Percentiles rank a stretch among this genome's conserved stretches.
Evolutionary conservation across 345 rosid genomes (phyloP).

Genomic region (Eucalyptus urophylla): DNA sequence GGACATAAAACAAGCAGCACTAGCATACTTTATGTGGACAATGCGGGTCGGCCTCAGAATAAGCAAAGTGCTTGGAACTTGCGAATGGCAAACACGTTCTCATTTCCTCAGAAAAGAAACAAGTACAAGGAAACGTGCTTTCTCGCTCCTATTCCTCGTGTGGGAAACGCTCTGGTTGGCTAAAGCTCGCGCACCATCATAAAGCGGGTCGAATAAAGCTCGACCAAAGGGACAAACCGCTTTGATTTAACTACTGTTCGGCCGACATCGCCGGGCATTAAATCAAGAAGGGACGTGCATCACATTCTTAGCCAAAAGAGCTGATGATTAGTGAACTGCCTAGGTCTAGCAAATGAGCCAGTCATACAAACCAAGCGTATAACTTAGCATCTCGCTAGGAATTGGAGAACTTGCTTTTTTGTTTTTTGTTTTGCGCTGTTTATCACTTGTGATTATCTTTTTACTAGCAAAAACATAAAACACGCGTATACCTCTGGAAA

Average conservation of each 20-base stretch:
- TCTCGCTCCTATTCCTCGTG: background rate
- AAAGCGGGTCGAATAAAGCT: background rate
- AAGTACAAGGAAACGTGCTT: background rate
- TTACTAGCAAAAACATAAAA: background rate
- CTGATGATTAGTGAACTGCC: background rate
- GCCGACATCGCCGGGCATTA: background rate
- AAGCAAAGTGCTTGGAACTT: background rate
- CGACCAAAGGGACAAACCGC: background rate
- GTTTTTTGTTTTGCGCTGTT: background rate
- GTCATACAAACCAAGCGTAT: background rate
- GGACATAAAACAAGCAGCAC: background rate
- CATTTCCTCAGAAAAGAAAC: background rate
- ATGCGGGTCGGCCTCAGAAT: background rate
- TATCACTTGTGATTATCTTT: background rate
- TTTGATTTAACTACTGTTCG: background rate
- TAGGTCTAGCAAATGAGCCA: background rate
- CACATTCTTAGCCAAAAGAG: background rate
- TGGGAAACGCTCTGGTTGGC: background rate
- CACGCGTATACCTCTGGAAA: background rate
- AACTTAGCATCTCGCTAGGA: background rate
- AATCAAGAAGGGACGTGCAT: background rate
- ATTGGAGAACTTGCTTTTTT: background rate
- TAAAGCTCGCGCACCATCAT: background rate
- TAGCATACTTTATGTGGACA: background rate
- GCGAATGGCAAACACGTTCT: background rate